These are phyloP conservation scores for Naganishia vishniacii DNA, from an alignment of 768 basidiomycete species.

Conservation along the genomic window DNA sequence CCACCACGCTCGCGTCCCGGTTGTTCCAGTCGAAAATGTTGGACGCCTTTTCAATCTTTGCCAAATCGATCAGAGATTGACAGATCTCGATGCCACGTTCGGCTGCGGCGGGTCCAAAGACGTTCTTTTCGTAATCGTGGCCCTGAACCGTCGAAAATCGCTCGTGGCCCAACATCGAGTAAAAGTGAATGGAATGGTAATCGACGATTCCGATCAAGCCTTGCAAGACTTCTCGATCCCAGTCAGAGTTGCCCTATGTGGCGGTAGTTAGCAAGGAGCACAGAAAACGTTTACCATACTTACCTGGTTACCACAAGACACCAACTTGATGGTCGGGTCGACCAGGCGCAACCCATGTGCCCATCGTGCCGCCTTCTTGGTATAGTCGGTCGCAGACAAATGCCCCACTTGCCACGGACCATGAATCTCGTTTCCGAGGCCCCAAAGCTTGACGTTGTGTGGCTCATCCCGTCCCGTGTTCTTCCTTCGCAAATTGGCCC, in stretches of 20 bases:
- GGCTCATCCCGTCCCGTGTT: constrained; percentile 58
- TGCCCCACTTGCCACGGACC: constrained; percentile 56
- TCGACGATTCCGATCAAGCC: constrained; percentile 50
- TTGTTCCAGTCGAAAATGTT: constrained; percentile 22
- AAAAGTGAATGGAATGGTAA: constrained; percentile 53
- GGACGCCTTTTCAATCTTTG: constrained; percentile 39
- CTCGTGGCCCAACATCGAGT: constrained; percentile 45
- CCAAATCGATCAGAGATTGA: constrained; percentile 54
- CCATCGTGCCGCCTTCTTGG: constrained; percentile 59
- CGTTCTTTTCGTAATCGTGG: constrained; percentile 54
- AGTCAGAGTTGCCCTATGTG: constrained; percentile 41
- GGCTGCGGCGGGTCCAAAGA: constrained; percentile 56
- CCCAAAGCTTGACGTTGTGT: constrained; percentile 54
- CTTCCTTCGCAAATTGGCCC: constrained; percentile 59
- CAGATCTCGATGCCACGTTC: constrained; percentile 57
- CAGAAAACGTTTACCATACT: constrained; percentile 14
- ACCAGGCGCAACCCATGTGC: constrained; percentile 59
- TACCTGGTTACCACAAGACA: constrained; percentile 54
- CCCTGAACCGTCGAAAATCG: constrained; percentile 28
- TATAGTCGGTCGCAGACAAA: constrained; percentile 57
- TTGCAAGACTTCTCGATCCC: constrained; percentile 50
- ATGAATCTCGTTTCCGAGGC: constrained; percentile 55
- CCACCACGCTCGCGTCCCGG: constrained; percentile 20
- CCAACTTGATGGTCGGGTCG: constrained; percentile 57
- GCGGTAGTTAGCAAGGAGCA: not conserved